These are phyloP conservation scores for Aquanectria penicillioides DNA, from an alignment of 2,329 filamentous ascomycete species.

Conservation along the genomic window DNA sequence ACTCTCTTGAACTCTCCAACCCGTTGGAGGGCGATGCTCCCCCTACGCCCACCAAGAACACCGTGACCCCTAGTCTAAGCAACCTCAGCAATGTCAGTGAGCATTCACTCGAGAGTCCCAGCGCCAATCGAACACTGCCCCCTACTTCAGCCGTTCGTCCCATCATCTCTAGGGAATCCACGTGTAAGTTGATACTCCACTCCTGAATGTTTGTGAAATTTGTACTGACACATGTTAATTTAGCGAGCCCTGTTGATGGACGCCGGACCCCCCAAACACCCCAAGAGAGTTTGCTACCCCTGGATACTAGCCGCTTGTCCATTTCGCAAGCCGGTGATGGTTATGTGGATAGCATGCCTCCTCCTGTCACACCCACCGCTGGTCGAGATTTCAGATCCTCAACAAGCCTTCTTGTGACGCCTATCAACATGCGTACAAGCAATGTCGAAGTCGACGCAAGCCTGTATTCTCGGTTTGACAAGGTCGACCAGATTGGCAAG, in stretches of 20 bases:
- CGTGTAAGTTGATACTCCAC: constrained; percentile 56
- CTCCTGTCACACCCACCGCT: constrained; percentile 84
- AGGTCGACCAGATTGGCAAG: constrained; percentile 81
- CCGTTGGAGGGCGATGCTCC: constrained; percentile 71
- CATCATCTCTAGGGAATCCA: constrained; percentile 49
- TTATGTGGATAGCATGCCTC: constrained; percentile 50
- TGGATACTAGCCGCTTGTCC: constrained; percentile 84
- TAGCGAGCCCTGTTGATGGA: constrained; percentile 71
- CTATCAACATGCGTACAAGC: constrained; percentile 74
- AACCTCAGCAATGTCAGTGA: constrained; percentile 51
- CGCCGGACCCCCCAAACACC: constrained; percentile 80
- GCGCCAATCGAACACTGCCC: constrained; percentile 55
- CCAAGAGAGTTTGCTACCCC: constrained; percentile 76
- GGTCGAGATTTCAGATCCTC: constrained; percentile 62
- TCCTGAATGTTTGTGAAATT: constrained; percentile 47
- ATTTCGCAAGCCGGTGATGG: constrained; percentile 71
- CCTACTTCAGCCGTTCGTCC: constrained; percentile 55
- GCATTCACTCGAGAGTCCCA: constrained; percentile 55
- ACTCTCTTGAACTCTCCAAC: constrained; percentile 40
- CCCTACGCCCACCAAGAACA: constrained; percentile 91
- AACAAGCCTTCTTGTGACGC: constrained; percentile 69
- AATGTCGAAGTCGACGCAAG: constrained; percentile 78
- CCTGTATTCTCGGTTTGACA: constrained; percentile 80
- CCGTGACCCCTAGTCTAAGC: constrained; percentile 54
- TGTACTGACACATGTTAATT: constrained; percentile 63